Conservation (phyloP, 2,329 filamentous ascomycete genomes). For the Colletotrichum paranaense region DNA sequence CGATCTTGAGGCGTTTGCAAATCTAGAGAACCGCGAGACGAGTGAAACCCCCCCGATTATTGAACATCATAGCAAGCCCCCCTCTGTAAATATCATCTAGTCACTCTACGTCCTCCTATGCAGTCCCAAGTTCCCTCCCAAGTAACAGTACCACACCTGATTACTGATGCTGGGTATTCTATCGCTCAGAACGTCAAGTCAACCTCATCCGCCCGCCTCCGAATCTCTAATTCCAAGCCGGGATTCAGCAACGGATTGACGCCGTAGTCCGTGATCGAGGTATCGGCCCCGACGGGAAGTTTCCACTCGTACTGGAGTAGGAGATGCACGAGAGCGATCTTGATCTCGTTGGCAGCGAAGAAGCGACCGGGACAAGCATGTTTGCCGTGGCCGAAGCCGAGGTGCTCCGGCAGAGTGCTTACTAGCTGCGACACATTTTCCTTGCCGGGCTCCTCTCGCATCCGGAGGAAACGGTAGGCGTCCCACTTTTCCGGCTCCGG, state of each 20-base stretch:
- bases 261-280: constrained; percentile 2
- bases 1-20: neutral
- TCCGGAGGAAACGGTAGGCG: constrained; percentile 10
- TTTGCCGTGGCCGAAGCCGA: constrained; percentile 49
- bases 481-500: constrained; percentile 15
- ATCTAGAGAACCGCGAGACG: neutral
- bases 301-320: constrained; percentile 25
- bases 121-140: too few relatives aligned
- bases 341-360: constrained; percentile 50
- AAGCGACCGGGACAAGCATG: constrained; percentile 52
- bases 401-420: constrained; percentile 47
- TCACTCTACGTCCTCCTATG: too few relatives aligned
- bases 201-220: constrained; percentile 4
- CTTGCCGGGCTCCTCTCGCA: constrained; percentile 22
- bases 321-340: constrained; percentile 38
- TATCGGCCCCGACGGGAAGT: neutral
- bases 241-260: neutral
- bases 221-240: constrained; percentile 5
- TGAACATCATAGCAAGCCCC: neutral
- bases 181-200: neutral
- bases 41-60: neutral
- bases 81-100: neutral
- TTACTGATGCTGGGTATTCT: too few relatives aligned
- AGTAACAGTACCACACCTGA: too few relatives aligned
- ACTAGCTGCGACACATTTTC: constrained; percentile 51